phyloP scores from a whole-genome alignment of 352 stramenopile genomes.

The Globisporangium spinosum region DNA sequence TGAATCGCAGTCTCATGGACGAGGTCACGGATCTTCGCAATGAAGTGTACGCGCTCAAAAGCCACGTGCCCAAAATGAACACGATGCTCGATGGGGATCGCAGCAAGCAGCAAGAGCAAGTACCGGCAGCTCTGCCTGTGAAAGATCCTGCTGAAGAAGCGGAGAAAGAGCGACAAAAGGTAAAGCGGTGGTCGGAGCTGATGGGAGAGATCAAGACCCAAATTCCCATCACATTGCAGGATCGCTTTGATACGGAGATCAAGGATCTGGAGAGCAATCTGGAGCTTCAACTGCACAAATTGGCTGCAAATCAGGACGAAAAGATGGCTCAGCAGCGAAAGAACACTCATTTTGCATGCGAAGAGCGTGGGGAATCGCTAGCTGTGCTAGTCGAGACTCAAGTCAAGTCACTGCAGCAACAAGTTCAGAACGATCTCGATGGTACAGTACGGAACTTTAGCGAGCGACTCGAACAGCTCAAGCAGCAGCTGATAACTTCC shows the following conservation, averaged over 20 bases:
- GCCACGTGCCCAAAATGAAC: slow-evolving; percentile 41
- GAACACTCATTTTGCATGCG: not conserved
- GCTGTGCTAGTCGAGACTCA: slow-evolving; percentile 12
- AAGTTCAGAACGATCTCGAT: slow-evolving; percentile 18
- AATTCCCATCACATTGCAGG: not conserved
- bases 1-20: slow-evolving; percentile 51
- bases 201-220: not conserved
- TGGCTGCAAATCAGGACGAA: not conserved
- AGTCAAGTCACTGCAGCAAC: slow-evolving; percentile 21
- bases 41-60: slow-evolving; percentile 57
- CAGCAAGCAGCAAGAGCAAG: slow-evolving; percentile 9
- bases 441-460: not conserved
- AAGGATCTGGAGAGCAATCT: slow-evolving; percentile 17
- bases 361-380: not conserved
- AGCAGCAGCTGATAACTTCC: slow-evolving; percentile 20
- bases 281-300: not conserved
- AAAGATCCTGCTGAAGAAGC: slow-evolving; percentile 13
- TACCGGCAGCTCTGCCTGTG: not conserved
- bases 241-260: slow-evolving; percentile 6
- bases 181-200: slow-evolving; percentile 18
- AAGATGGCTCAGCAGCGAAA: not conserved
- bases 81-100: slow-evolving; percentile 10
- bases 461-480: slow-evolving; percentile 13
- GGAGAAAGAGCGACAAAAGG: slow-evolving; percentile 21
- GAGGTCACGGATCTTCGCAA: slow-evolving; percentile 49